phyloP scores from a whole-genome alignment of 495 filamentous ascomycete species.

The Cercophora sp. region DNA sequence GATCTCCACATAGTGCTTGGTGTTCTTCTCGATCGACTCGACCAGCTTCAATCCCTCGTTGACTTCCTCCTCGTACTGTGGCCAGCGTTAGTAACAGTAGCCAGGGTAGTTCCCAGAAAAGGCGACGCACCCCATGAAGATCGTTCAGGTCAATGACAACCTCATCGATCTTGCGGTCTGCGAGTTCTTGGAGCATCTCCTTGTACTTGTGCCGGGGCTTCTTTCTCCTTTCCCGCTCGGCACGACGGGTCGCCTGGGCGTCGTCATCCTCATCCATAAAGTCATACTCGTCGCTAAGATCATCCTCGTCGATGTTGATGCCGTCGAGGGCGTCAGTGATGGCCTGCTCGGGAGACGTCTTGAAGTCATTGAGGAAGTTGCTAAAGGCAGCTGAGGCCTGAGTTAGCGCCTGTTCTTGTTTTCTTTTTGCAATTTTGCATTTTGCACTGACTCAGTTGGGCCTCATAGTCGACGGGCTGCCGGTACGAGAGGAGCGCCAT shows the following conservation, averaged over 20 bases:
- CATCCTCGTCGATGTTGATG: slow-evolving; percentile 82
- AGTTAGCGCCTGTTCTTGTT: not conserved
- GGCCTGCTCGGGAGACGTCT: slow-evolving; percentile 70
- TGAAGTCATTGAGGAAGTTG: slow-evolving; percentile 83
- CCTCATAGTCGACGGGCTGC: slow-evolving; percentile 76
- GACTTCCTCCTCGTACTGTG: slow-evolving; percentile 68
- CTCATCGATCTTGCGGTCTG: slow-evolving; percentile 69
- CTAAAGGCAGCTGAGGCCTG: slow-evolving; percentile 67
- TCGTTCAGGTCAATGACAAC: slow-evolving; percentile 89
- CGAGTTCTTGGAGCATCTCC: slow-evolving; percentile 81
- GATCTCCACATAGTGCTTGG: slow-evolving; percentile 92
- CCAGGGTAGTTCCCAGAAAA: too few species aligned
- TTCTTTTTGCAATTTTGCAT: not conserved
- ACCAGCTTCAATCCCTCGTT: slow-evolving; percentile 73
- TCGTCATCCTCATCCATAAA: slow-evolving; percentile 86
- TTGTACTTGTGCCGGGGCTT: slow-evolving; percentile 82
- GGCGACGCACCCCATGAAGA: too few species aligned
- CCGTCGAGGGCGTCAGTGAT: slow-evolving; percentile 73
- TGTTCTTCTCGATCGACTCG: slow-evolving; percentile 79
- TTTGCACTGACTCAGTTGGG: slow-evolving; percentile 64
- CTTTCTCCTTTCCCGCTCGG: slow-evolving; percentile 39
- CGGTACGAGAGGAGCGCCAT: slow-evolving; percentile 80
- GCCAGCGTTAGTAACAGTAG: too few species aligned
- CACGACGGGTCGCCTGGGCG: slow-evolving; percentile 42
- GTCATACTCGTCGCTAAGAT: slow-evolving; percentile 89